Evolutionary conservation across 2,329 filamentous ascomycete species (phyloP).

Genomic region (Xylariaceae sp.): DNA sequence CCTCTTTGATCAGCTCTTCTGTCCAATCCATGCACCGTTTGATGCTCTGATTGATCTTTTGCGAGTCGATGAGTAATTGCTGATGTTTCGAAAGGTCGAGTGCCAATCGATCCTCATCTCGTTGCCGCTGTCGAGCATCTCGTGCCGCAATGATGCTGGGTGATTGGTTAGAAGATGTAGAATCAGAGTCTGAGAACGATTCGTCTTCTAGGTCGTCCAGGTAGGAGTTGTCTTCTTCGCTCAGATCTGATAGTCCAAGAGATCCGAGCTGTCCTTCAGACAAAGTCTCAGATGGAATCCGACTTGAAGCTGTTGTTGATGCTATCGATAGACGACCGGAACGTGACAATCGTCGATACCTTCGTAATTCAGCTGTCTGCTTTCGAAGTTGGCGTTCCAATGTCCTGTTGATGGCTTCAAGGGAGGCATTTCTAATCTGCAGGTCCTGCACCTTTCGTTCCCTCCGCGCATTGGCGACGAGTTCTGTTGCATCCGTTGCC

Average conservation of each 20-base stretch:
- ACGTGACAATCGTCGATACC: constrained; percentile 80
- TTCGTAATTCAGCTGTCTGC: constrained; percentile 80
- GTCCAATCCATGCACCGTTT: constrained; percentile 87
- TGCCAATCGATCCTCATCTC: constrained; percentile 78
- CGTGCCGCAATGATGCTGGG: constrained; percentile 37
- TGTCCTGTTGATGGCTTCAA: constrained; percentile 91
- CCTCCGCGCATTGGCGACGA: constrained; percentile 81
- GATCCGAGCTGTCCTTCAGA: constrained; percentile 42
- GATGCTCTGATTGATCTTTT: constrained; percentile 92
- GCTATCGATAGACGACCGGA: constrained; percentile 68
- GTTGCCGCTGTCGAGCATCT: constrained; percentile 55
- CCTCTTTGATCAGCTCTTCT: constrained; percentile 85
- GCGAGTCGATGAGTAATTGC: constrained; percentile 80
- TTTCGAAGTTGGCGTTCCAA: constrained; percentile 88
- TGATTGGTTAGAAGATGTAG: constrained; percentile 37
- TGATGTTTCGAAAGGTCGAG: constrained; percentile 85
- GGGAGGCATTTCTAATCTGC: constrained; percentile 92
- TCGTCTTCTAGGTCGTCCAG: constrained; percentile 49
- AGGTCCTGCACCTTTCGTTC: constrained; percentile 95
- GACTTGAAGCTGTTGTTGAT: constrained; percentile 42
- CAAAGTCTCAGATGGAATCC: constrained; percentile 41
- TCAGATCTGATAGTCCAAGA: constrained; percentile 48
- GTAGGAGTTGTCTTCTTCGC: constrained; percentile 41
- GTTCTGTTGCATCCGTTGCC: constrained; percentile 63
- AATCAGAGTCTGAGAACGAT: constrained; percentile 40